A percentile compares a stretch with the other conserved stretches of the same genome.
phyloP scores from a whole-genome alignment of 768 basidiomycete species.

The Leccinellum luteum region DNA sequence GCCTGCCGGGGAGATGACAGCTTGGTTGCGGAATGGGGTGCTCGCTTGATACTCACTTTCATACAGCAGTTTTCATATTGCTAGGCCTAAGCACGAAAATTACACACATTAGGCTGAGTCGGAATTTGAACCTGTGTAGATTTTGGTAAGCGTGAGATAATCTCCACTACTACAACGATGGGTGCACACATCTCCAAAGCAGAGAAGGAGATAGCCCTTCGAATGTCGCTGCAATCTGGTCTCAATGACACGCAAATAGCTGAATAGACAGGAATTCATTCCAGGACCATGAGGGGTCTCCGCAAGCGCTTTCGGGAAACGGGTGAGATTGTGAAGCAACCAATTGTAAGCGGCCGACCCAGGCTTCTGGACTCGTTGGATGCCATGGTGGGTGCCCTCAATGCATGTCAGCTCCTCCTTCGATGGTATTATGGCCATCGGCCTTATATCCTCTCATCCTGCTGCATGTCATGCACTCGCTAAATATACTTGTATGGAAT shows the following conservation, averaged over 20 bases:
- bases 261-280: not conserved
- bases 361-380: not conserved
- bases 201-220: not conserved
- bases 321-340: not conserved
- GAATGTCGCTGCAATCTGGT: not conserved
- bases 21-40: no score
- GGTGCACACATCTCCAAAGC: not conserved
- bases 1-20: no score
- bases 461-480: constrained; percentile 1
- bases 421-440: not conserved
- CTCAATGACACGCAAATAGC: not conserved
- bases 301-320: not conserved
- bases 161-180: not conserved
- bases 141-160: not conserved
- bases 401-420: not conserved
- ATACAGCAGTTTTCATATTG: not conserved
- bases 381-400: not conserved
- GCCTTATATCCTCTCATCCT: constrained; percentile 1
- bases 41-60: no score
- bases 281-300: not conserved
- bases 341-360: not conserved
- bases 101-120: not conserved
- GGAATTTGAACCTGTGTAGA: not conserved
- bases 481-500: not conserved
- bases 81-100: not conserved